These are phyloP conservation scores for Crepidotus sp. DNA, from an alignment of 1,284 basidiomycete species.

Conservation along the genomic window DNA sequence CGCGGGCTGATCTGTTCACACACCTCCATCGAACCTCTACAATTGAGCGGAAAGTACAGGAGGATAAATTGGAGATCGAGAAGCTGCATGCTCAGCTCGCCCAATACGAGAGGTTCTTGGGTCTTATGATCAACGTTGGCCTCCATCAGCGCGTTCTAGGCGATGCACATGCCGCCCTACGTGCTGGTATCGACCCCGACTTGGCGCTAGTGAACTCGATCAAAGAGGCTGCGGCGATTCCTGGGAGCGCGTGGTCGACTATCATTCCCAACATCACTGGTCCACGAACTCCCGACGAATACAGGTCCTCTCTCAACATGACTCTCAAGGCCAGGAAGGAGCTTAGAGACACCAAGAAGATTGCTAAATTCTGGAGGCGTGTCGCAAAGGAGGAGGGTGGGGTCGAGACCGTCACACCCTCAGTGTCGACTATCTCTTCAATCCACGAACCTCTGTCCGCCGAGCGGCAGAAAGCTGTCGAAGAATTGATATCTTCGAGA, in stretches of 20 bases:
- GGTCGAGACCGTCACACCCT: conserved; percentile 35
- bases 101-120: conserved; percentile 27
- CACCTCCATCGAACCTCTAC: conserved; percentile 21
- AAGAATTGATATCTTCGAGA: conserved; percentile 24
- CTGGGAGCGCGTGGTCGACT: conserved; percentile 35
- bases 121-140: conserved; percentile 28
- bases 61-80: conserved; percentile 21
- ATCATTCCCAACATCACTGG: conserved; percentile 36
- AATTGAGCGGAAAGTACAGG: conserved; percentile 19
- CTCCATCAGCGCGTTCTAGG: conserved; percentile 27
- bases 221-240: conserved; percentile 31
- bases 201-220: conserved; percentile 40
- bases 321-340: conserved; percentile 38
- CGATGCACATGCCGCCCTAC: conserved; percentile 24
- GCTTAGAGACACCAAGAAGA: conserved; percentile 32
- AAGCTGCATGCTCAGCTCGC: conserved; percentile 21
- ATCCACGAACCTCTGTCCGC: conserved; percentile 33
- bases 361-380: conserved; percentile 41
- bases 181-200: conserved; percentile 29
- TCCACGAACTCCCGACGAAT: conserved; percentile 36
- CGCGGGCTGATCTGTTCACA: conserved; percentile 22
- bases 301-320: conserved; percentile 40
- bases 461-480: conserved; percentile 32
- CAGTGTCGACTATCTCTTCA: conserved; percentile 43
- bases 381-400: conserved; percentile 30